Percentiles rank a stretch among this genome's conserved stretches.
phyloP scores from a whole-genome alignment of 495 filamentous ascomycete species.

The Penicillium parvum region DNA sequence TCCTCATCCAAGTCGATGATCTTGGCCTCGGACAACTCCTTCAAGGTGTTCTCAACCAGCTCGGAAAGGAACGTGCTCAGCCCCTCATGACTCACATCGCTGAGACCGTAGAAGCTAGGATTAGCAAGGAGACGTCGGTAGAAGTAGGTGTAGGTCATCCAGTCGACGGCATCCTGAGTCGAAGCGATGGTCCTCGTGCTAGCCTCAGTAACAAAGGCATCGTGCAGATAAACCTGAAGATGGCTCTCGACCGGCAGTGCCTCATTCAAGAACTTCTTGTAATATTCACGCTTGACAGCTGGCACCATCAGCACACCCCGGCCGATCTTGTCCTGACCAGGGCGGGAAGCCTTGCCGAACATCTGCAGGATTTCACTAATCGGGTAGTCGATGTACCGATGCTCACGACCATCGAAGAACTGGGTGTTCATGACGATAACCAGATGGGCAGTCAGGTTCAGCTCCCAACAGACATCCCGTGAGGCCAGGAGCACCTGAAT shows the following conservation, averaged over 20 bases:
- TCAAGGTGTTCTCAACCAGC: conserved; percentile 86
- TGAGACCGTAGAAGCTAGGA: conserved; percentile 91
- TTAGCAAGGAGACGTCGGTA: conserved; percentile 96
- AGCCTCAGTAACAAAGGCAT: conserved; percentile 95
- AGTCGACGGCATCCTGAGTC: conserved; percentile 96
- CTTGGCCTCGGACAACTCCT: conserved; percentile 87
- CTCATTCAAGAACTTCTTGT: conserved; percentile 98
- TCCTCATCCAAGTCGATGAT: conserved; percentile 97
- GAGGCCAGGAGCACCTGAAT: conserved; percentile 93
- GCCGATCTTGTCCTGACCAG: conserved; percentile 72
- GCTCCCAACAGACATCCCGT: conserved; percentile 93
- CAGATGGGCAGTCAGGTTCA: conserved; percentile 80
- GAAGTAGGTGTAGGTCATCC: conserved; percentile 98
- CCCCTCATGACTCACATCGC: conserved; percentile 85
- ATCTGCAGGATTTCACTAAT: conserved; percentile 98
- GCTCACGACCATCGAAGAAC: conserved; percentile 94
- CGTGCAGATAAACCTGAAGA: conserved; percentile 83
- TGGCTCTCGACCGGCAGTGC: conserved; percentile 94
- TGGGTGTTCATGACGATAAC: conserved; percentile 99
- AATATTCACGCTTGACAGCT: conserved; percentile 90
- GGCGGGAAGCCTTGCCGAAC: conserved; percentile 88
- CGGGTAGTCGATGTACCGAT: conserved; percentile 96
- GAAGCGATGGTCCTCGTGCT: conserved; percentile 90
- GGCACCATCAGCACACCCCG: conserved; percentile 94
- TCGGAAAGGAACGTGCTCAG: conserved; percentile 93